Conservation (phyloP, 2,329 filamentous ascomycete genomes). For the Exophiala dermatitidis region DNA sequence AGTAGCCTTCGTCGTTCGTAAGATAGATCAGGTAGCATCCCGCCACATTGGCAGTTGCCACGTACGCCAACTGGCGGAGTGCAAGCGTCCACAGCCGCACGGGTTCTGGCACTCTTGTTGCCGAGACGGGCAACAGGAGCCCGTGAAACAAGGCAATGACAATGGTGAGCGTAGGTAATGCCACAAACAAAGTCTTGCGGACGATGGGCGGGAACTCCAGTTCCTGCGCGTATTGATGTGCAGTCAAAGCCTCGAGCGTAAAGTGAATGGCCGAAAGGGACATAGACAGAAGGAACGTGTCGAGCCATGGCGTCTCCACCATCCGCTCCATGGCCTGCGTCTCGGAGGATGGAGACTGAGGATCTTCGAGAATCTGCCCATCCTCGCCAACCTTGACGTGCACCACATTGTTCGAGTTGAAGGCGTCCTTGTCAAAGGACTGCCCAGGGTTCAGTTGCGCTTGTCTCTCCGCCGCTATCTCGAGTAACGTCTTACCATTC, state of each 20-base stretch:
- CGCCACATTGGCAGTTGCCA: conserved; percentile 50
- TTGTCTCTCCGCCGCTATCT: conserved; percentile 41
- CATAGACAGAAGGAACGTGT: conserved; percentile 39
- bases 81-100: conserved; percentile 3
- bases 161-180: conserved; percentile 39
- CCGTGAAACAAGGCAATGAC: conserved; percentile 42
- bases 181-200: conserved; percentile 33
- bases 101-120: neutral
- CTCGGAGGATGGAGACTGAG: neutral
- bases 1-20: conserved; percentile 72
- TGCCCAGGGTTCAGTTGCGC: conserved; percentile 27
- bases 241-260: conserved; percentile 40
- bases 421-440: conserved; percentile 15
- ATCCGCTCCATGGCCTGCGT: neutral
- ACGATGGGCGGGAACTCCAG: conserved; percentile 23
- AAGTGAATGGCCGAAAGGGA: conserved; percentile 40
- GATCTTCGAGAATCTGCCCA: conserved; percentile 15
- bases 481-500: conserved; percentile 37
- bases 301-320: conserved; percentile 28
- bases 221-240: conserved; percentile 41
- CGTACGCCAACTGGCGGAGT: conserved; percentile 50
- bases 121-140: conserved; percentile 34
- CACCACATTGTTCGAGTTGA: conserved; percentile 21
- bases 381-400: conserved; percentile 23
- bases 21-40: conserved; percentile 78